A percentile compares a stretch with the other conserved stretches of the same genome.
phyloP scores from a whole-genome alignment of 2,329 filamentous ascomycete genomes.

The Laburnicola sp. region DNA sequence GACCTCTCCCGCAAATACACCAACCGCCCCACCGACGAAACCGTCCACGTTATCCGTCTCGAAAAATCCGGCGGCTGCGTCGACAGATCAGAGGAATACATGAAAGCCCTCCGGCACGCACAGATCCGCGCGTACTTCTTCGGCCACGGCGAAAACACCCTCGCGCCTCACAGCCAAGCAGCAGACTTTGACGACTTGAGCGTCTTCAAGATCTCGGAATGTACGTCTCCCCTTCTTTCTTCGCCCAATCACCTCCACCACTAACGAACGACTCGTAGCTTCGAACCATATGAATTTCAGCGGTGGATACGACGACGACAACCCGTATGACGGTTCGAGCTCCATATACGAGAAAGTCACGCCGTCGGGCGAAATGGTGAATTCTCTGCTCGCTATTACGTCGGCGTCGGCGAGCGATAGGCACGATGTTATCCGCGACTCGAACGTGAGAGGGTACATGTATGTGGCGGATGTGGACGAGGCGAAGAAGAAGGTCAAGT shows the following conservation, averaged over 20 bases:
- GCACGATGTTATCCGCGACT: constrained; percentile 73
- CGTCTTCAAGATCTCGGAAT: constrained; percentile 70
- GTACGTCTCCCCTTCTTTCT: constrained; percentile 47
- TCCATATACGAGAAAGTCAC: constrained; percentile 64
- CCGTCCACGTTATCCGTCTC: constrained; percentile 74
- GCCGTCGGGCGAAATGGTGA: constrained; percentile 70
- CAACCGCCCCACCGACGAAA: constrained; percentile 61
- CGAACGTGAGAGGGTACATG: constrained; percentile 87
- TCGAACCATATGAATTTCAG: constrained; percentile 21
- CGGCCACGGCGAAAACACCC: constrained; percentile 67
- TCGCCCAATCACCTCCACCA: neutral
- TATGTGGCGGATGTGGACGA: constrained; percentile 92
- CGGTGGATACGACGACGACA: constrained; percentile 55
- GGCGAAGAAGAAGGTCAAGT: constrained; percentile 74
- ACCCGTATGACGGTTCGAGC: constrained; percentile 44
- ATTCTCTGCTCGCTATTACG: constrained; percentile 83
- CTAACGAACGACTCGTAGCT: neutral
- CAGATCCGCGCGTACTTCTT: constrained; percentile 94
- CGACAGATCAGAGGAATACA: constrained; percentile 71
- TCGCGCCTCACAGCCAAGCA: constrained; percentile 86
- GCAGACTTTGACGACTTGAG: constrained; percentile 75
- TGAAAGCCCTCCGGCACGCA: constrained; percentile 72
- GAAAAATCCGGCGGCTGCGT: constrained; percentile 86
- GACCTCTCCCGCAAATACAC: constrained; percentile 73
- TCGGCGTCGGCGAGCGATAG: constrained; percentile 71